Conservation (phyloP, 140 eudicot species). For the Flaveria floridana region DNA sequence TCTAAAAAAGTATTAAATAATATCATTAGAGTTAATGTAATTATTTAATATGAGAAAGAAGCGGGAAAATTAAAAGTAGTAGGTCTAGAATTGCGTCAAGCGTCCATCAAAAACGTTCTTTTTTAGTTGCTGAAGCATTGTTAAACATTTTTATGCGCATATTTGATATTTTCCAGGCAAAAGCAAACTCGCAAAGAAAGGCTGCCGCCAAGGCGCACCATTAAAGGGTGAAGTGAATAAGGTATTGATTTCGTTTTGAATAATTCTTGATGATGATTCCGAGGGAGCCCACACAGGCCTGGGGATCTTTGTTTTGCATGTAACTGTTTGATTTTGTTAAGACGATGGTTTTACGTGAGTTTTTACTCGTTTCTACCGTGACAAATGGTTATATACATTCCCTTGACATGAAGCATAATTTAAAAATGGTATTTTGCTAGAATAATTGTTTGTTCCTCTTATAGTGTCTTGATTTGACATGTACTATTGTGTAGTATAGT, state of each 20-base stretch:
- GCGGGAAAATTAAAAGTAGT: too few relatives aligned
- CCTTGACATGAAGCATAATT: conserved; percentile 24
- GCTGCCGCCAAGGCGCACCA: conserved; percentile 85
- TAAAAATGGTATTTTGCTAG: conserved; percentile 7
- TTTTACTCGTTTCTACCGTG: conserved; percentile 30
- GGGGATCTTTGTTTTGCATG: conserved; percentile 34
- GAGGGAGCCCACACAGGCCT: conserved; percentile 30
- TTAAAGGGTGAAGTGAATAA: conserved; percentile 33
- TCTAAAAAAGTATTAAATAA: too few relatives aligned
- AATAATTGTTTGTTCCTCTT: background rate
- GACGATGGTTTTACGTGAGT: conserved; percentile 15
- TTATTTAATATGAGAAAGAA: too few relatives aligned
- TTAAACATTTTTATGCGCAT: background rate
- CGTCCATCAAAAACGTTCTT: too few relatives aligned
- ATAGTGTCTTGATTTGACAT: background rate
- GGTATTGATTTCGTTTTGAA: conserved; percentile 39
- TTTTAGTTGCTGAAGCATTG: too few relatives aligned
- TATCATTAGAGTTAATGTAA: too few relatives aligned
- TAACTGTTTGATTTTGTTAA: conserved; percentile 41
- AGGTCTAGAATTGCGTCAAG: too few relatives aligned
- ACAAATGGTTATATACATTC: conserved; percentile 33
- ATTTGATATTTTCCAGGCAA: conserved; percentile 45
- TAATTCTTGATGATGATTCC: conserved; percentile 44
- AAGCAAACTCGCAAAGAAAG: conserved; percentile 70
- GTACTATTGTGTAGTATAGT: background rate